Base-by-base conservation (phyloP, 306 rosid species). In the Corylus avellana region DNA sequence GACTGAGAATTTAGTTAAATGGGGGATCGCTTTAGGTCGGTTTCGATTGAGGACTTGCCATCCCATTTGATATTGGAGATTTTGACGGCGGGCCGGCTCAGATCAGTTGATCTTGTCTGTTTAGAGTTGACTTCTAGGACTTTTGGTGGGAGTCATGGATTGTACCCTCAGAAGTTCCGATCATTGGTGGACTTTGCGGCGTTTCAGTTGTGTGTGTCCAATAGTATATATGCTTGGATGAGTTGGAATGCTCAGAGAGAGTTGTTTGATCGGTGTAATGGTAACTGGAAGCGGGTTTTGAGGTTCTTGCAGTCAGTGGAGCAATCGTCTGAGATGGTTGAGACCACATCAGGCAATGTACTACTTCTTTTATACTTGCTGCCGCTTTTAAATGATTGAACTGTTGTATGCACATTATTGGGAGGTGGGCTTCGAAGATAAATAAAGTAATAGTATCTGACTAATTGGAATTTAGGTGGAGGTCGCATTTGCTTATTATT, bases 281-380 rank as follows among this genome's bases (percentile, higher is more conserved):
- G 87, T 67, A 94, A 88, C 64, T 94, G 98, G 97, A 94, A 94
- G 83, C 87, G 95, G 35, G 85, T 91, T 86, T 80, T 92, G 87
- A 87, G 97, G 90, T 94, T 92, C 90, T 88, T 94, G 91, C 91
- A 90, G 54, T 87, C 92, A 7, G 92, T 91, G 88, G 98, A 87
- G 80, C 93, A 91, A 76, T 90, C 97, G 14, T 88, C 91, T 73
- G 87, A 80, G 79, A 78, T 84, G 89, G 87, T 92, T 9, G 89
- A 91, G 92, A 94, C 98, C 73, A 87, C 97, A 72, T 86, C 94
- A 91, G 97, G 97, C 90, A 92, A 91, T 91, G 98, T 94, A 92
- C 86, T 88, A 85, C 84, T 87, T 94, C 83, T 63, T 87, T 73
- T 32, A 39, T 47, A 20, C 66, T 70, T 78, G 35, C 37, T 10